Conservation (phyloP, 2,329 filamentous ascomycete species). For the Penicillium sp. region DNA sequence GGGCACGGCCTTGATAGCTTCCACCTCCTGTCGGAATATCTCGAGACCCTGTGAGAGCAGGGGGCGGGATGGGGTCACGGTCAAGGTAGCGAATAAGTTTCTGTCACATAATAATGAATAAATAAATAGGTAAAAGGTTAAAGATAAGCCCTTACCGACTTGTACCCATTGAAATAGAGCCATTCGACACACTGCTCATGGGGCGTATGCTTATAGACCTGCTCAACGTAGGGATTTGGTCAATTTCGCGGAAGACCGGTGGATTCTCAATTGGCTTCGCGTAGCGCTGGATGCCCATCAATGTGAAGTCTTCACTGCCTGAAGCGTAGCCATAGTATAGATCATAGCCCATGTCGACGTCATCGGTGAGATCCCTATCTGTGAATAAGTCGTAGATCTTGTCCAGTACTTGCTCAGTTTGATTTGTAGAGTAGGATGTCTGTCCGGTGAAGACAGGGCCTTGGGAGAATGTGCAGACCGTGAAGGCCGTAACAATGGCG, state of each 20-base stretch:
- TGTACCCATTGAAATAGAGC: slow-evolving; percentile 3
- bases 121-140: neutral
- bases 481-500: slow-evolving; percentile 37
- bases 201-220: neutral
- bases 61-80: slow-evolving; percentile 6
- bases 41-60: slow-evolving; percentile 8
- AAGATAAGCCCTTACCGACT: slow-evolving; percentile 1
- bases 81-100: slow-evolving; percentile 15
- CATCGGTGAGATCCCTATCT: slow-evolving; percentile 6
- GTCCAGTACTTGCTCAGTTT: slow-evolving; percentile 5
- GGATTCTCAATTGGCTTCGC: slow-evolving; percentile 15
- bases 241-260: slow-evolving; percentile 11
- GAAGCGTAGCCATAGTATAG: slow-evolving; percentile 17
- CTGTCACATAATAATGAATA: neutral
- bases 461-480: slow-evolving; percentile 36
- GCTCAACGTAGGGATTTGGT: slow-evolving; percentile 14
- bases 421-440: slow-evolving; percentile 16
- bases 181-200: slow-evolving; percentile 1
- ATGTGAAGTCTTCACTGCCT: slow-evolving; percentile 6
- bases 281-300: slow-evolving; percentile 20
- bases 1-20: slow-evolving; percentile 4
- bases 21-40: slow-evolving; percentile 14
- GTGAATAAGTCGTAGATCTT: slow-evolving; percentile 15
- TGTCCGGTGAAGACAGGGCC: slow-evolving; percentile 37
- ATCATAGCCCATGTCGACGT: slow-evolving; percentile 19